Evolutionary conservation across 2,329 filamentous ascomycete species (phyloP), one percentile per base, ranked within the genome.

Genomic region (Beauveria caledonica): DNA sequence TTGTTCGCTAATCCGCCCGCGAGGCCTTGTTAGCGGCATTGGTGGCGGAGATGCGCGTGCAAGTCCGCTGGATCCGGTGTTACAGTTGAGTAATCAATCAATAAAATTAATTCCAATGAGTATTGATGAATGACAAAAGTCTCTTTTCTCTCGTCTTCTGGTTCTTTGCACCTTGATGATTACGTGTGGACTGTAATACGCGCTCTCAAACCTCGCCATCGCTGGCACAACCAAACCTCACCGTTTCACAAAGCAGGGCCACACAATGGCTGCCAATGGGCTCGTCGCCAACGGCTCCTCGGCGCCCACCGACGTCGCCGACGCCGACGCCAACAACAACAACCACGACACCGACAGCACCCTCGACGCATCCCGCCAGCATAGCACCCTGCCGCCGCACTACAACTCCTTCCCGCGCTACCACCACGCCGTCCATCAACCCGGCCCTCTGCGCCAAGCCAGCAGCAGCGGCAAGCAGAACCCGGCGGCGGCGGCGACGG

Each of bases 341-440:
- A 21, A 36, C 29, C 9, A 33, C 48, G 5, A 9, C 17, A 19
- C 9, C 50, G 11, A 36, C n/a, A 21, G 23, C 21, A 39, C 21
- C 2, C 3, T 3, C 6, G 50, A 36, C 40, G n/a, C 56, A 7
- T 23, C 29, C 27, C 46, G 33, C n/a, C 46, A 11, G 2, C 21
- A 11, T 29, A 42, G 19, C 25, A 64, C 65, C 1, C 29, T 33
- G 25, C 55, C 51, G 50, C 62, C 62, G 42, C 51, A 60, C 13
- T 67, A 67, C 60, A 60, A 64, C 57, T 62, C 62, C 15, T 64
- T 64, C 25, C 63, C 62, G 10, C 44, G 29, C 7, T 61, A 62
- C 62, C 49, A 62, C 62, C 49, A 62, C n/a, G 29, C 64, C 4
- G 51, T 64, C 8, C 46, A 33, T 10, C n/a, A 42, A 33, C 9